Percentiles rank a stretch among this genome's conserved stretches.
Evolutionary conservation across 768 basidiomycete species (phyloP).

Genomic region (Mycena metata): DNA sequence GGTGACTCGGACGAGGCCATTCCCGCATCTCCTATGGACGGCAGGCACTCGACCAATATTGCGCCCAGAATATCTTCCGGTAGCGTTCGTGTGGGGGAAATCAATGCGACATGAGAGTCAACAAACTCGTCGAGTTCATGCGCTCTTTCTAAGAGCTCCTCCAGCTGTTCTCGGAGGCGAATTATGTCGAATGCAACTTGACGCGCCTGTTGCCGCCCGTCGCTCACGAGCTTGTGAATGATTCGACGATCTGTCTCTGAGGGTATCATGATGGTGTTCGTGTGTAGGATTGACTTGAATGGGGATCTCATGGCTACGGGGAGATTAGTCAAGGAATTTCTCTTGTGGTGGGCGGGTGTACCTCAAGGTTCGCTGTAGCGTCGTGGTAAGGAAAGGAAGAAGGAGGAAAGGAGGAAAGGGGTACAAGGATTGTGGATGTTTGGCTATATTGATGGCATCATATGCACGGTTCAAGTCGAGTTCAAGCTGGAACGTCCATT

Average conservation of each 20-base stretch:
- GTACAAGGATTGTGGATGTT: too few species aligned
- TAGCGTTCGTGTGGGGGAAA: neutral
- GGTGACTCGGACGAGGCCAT: neutral
- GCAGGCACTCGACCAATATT: slow-evolving; percentile 4
- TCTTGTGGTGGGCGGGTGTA: too few species aligned
- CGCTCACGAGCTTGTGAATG: slow-evolving; percentile 14
- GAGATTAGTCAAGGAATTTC: too few species aligned
- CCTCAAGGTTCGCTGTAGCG: too few species aligned
- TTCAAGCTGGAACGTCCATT: too few species aligned
- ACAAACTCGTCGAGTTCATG: neutral
- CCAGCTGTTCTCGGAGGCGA: neutral
- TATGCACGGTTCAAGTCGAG: too few species aligned
- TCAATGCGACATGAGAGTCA: slow-evolving; percentile 9
- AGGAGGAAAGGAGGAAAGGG: too few species aligned
- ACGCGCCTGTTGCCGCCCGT: too few species aligned
- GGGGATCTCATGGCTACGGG: slow-evolving; percentile 7
- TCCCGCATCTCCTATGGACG: neutral
- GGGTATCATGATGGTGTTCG: slow-evolving; percentile 18
- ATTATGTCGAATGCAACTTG: neutral
- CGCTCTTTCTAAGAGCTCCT: neutral
- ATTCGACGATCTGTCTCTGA: neutral
- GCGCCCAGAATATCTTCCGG: slow-evolving; percentile 21
- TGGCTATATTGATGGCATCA: too few species aligned
- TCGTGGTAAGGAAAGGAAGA: too few species aligned
- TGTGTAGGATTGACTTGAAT: slow-evolving; percentile 11